These are phyloP conservation scores for Cicer chorassanicum DNA, from an alignment of 306 rosid species.

Conservation along the genomic window DNA sequence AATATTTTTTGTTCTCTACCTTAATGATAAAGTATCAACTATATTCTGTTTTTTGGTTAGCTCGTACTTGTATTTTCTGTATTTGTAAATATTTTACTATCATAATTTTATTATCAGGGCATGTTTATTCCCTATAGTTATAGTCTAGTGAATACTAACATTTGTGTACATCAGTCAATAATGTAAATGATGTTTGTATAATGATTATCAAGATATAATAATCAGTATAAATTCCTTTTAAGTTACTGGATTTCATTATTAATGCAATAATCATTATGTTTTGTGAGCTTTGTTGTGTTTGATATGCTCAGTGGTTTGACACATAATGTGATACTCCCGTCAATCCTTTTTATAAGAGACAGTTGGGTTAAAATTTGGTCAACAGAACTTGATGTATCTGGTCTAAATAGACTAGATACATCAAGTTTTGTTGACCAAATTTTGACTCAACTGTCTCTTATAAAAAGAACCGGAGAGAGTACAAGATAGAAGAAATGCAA, in stretches of 20 bases:
- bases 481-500: constrained; percentile 33
- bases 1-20: constrained; percentile 17
- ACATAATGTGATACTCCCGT: neutral
- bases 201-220: constrained; percentile 1
- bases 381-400: too few species aligned
- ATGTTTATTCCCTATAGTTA: neutral
- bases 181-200: neutral
- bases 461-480: too few species aligned
- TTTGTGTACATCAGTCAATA: constrained; percentile 10
- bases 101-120: neutral
- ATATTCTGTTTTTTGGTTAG: neutral
- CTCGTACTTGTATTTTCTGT: neutral
- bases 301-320: constrained; percentile 31
- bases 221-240: constrained; percentile 4
- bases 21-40: constrained; percentile 17
- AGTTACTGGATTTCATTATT: constrained; percentile 9
- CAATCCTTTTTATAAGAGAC: too few species aligned
- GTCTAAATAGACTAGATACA: too few species aligned
- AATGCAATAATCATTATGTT: neutral
- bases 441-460: too few species aligned
- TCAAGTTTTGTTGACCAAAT: too few species aligned
- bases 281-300: constrained; percentile 1
- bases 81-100: neutral
- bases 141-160: neutral
- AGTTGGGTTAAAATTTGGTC: too few species aligned